Evolutionary conservation across 2,329 filamentous ascomycete genomes (phyloP).

Genomic region (Neocatenulostroma microsporum): DNA sequence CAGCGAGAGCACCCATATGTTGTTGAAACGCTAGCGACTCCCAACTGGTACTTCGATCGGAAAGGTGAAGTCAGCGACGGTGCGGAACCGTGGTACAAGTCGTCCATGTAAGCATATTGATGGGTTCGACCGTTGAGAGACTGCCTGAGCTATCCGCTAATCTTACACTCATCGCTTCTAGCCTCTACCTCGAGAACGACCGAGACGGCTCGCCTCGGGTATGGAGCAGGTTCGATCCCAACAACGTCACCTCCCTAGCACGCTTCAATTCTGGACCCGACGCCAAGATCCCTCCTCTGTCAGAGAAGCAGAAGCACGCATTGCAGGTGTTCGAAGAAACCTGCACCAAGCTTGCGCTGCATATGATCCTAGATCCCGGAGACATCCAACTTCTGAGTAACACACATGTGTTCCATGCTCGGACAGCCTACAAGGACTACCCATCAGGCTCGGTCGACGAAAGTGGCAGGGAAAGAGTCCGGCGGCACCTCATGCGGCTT

Average conservation of each 20-base stretch:
- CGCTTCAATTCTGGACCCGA: conserved; percentile 56
- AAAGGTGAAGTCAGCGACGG: conserved; percentile 74
- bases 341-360: conserved; percentile 63
- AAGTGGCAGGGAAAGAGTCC: conserved; percentile 12
- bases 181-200: conserved; percentile 63
- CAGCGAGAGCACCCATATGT: conserved; percentile 71
- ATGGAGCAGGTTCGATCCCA: conserved; percentile 84
- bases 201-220: conserved; percentile 57
- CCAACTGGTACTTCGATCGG: conserved; percentile 86
- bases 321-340: conserved; percentile 65
- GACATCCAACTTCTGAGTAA: conserved; percentile 86
- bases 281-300: conserved; percentile 64
- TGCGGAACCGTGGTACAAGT: conserved; percentile 45
- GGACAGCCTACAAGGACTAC: conserved; percentile 71
- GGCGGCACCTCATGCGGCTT: conserved; percentile 71
- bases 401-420: conserved; percentile 69
- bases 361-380: conserved; percentile 80
- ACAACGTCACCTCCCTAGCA: conserved; percentile 68
- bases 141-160: too few species aligned
- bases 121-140: too few species aligned
- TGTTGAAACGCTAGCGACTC: conserved; percentile 63
- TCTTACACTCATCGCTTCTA: too few species aligned
- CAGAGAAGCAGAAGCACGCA: conserved; percentile 60
- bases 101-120: too few species aligned
- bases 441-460: conserved; percentile 49